phyloP scores from a whole-genome alignment of 495 filamentous ascomycete genomes.

The Aspergillus avenaceus region DNA sequence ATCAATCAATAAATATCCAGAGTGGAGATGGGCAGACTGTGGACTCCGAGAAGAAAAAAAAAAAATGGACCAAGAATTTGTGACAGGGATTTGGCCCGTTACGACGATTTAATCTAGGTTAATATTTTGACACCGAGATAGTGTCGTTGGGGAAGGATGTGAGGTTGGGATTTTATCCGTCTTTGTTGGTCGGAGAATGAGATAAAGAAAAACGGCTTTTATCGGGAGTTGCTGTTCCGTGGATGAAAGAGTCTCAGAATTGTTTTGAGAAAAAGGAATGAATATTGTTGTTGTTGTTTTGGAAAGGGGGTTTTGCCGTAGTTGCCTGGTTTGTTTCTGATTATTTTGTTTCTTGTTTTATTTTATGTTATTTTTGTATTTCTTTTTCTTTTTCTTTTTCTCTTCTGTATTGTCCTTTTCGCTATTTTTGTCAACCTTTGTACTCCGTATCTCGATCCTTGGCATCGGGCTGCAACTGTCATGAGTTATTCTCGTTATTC shows the following conservation, averaged over 20 bases:
- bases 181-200: too few relatives aligned
- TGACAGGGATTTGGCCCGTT: background rate
- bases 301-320: background rate
- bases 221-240: background rate
- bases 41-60: too few relatives aligned
- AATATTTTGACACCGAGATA: background rate
- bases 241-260: background rate
- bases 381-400: background rate
- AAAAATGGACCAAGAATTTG: background rate
- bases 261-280: background rate
- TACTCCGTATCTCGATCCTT: background rate
- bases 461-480: too few relatives aligned
- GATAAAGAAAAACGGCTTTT: background rate
- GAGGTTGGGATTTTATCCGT: too few relatives aligned
- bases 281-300: background rate
- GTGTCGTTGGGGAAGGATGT: too few relatives aligned
- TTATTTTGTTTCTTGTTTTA: background rate
- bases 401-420: background rate
- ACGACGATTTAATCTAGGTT: background rate
- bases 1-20: background rate
- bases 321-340: background rate
- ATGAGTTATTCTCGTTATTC: too few relatives aligned
- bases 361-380: background rate
- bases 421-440: background rate
- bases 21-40: background rate